phyloP scores from a whole-genome alignment of 2,329 filamentous ascomycete genomes.

The Bisporella sp. region DNA sequence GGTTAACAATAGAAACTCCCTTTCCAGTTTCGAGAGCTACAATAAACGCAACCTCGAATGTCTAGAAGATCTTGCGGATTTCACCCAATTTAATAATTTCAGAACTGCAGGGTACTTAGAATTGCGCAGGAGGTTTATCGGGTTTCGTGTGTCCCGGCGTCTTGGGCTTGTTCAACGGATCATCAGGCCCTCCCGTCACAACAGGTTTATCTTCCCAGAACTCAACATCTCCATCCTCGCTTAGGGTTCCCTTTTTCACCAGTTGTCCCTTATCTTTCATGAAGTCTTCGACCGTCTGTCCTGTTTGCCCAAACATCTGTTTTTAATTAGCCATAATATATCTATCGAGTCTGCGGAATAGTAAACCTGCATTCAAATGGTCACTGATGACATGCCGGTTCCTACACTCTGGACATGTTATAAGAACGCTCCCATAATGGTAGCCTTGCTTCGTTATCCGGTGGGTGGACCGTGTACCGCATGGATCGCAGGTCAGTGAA shows the following conservation, averaged over 20 bases:
- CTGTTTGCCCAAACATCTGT: slow-evolving; percentile 66
- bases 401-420: slow-evolving; percentile 79
- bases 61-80: no score
- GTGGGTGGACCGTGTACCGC: slow-evolving; percentile 73
- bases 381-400: slow-evolving; percentile 90
- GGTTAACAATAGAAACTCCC: no score
- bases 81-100: no score
- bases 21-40: no score
- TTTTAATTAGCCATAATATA: slow-evolving; percentile 47
- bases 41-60: no score
- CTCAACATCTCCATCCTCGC: slow-evolving; percentile 79
- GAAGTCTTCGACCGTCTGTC: slow-evolving; percentile 69
- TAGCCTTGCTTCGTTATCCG: slow-evolving; percentile 90
- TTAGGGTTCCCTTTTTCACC: slow-evolving; percentile 63
- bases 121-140: background rate
- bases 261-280: slow-evolving; percentile 68
- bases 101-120: background rate
- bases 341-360: slow-evolving; percentile 17
- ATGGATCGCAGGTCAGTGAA: slow-evolving; percentile 89
- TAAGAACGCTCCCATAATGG: slow-evolving; percentile 80
- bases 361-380: slow-evolving; percentile 56
- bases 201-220: slow-evolving; percentile 67
- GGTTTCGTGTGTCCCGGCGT: no score
- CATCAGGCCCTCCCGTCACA: background rate
- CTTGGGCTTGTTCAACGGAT: no score